phyloP scores from a whole-genome alignment of 257 asterid genomes.

The Verbascum thapsus region DNA sequence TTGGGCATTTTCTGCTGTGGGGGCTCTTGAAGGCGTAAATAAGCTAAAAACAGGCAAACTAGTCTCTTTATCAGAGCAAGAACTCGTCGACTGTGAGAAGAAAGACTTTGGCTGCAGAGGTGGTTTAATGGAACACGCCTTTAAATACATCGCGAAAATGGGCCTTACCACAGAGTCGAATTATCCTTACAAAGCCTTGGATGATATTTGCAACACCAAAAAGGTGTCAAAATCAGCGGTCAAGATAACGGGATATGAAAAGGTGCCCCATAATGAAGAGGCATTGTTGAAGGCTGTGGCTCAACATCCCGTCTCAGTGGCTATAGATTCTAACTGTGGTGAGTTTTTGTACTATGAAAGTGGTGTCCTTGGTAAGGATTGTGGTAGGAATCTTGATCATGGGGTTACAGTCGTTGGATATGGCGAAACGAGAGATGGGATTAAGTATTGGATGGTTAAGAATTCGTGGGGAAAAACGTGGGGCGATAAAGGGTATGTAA shows the following conservation, averaged over 20 bases:
- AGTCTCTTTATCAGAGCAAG: slow-evolving; percentile 37
- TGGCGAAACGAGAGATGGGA: slow-evolving; percentile 37
- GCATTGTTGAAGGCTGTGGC: slow-evolving; percentile 44
- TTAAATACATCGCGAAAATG: slow-evolving; percentile 32
- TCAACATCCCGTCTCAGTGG: slow-evolving; percentile 44
- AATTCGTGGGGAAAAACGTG: slow-evolving; percentile 48
- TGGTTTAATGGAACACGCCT: slow-evolving; percentile 36
- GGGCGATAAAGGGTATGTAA: slow-evolving; percentile 48
- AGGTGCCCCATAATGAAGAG: slow-evolving; percentile 43
- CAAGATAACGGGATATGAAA: slow-evolving; percentile 41
- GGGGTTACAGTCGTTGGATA: slow-evolving; percentile 46
- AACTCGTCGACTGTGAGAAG: slow-evolving; percentile 40
- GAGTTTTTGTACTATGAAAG: slow-evolving; percentile 40
- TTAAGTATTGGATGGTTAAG: slow-evolving; percentile 44
- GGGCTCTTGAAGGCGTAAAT: slow-evolving; percentile 37
- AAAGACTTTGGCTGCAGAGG: slow-evolving; percentile 32
- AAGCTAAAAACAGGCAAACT: slow-evolving; percentile 32
- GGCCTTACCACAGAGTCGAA: slow-evolving; percentile 32
- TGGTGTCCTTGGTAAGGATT: slow-evolving; percentile 40
- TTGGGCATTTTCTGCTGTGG: slow-evolving; percentile 44
- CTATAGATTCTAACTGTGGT: slow-evolving; percentile 37
- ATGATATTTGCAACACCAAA: slow-evolving; percentile 33
- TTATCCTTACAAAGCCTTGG: slow-evolving; percentile 35
- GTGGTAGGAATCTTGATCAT: slow-evolving; percentile 45
- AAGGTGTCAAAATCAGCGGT: slow-evolving; percentile 30